Conservation (phyloP, 164 flowering plant species). For the Vitis rupestris region DNA sequence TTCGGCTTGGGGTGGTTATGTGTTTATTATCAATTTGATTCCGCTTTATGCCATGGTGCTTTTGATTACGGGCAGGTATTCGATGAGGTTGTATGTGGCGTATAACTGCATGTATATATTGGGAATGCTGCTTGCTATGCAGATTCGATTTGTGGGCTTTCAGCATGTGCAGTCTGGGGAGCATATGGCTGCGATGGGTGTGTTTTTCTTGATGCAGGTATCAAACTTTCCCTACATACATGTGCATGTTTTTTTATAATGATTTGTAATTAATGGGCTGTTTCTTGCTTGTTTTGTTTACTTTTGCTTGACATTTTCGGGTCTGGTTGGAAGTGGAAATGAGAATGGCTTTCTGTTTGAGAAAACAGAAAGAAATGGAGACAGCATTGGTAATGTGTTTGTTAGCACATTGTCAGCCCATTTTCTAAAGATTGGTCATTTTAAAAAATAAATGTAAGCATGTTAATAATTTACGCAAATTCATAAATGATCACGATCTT, state of each 20-base stretch:
- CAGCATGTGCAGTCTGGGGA: conserved; percentile 99
- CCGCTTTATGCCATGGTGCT: conserved; percentile 92
- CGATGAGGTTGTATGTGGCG: conserved; percentile 91
- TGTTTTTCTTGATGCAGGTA: conserved; percentile 95
- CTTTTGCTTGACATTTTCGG: too few species aligned
- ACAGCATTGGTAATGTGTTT: too few species aligned
- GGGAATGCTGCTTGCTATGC: conserved; percentile 99
- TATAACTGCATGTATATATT: conserved; percentile 84
- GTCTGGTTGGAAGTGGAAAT: too few species aligned
- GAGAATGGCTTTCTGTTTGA: too few species aligned
- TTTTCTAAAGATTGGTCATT: too few species aligned
- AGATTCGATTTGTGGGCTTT: conserved; percentile 98
- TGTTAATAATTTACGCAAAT: too few species aligned
- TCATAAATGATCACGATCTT: too few species aligned
- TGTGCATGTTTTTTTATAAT: too few species aligned
- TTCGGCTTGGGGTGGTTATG: conserved; percentile 99
- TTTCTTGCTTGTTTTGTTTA: neutral
- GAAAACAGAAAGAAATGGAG: too few species aligned
- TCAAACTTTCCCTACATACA: neutral
- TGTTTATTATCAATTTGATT: conserved; percentile 86
- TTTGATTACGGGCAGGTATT: conserved; percentile 85
- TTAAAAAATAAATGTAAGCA: too few species aligned
- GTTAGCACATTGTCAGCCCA: too few species aligned
- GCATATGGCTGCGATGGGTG: conserved; percentile 99
- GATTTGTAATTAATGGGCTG: neutral